Base-by-base conservation (phyloP, 192 early-diverging fungal genomes). In the Lobosporangium transversale region DNA sequence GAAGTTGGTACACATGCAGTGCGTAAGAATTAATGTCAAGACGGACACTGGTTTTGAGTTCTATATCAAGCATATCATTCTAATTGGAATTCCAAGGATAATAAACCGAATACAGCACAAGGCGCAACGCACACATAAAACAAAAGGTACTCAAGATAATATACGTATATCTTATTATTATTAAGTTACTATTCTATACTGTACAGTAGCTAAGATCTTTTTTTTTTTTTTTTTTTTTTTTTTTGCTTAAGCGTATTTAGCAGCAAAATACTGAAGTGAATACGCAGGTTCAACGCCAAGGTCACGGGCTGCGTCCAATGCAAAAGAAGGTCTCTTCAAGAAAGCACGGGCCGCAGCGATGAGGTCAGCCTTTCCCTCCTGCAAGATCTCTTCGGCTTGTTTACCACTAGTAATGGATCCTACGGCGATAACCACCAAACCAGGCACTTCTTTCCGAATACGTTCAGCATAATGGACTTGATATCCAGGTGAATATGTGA, bases 1-100 rank as follows among this genome's bases (percentile, higher is more conserved):
- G 94, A 96, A 73, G 97, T 96, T 23, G 97, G 97, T 63, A 97
- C 97, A 94, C 95, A 94, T 68, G 97, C 97, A 30, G 97, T 99
- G 53, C 87, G 97, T 68, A 96, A 95, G 84, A 98, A 98, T 81
- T 92, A 96, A 56, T 99, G 98, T 79, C 90, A 98, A 98, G 85
- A 86, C 87, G 35, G 96, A 98, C 81, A 92, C 88, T 15, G 94
- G 97, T 79, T 92, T 97, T 78, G 95, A 95, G 71, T 98, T 99
- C 85, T 99, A 99, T 84, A 88, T 9, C 20, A 24, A 32, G 29
- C 10, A 23, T 27, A 52, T 9, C 14, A 51, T 11, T 24, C 2
- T 27, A 9, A 24, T n/a, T n/a, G n/a, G n/a, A n/a, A n/a, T n/a
- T n/a, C n/a, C n/a, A n/a, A n/a, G n/a, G n/a, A n/a, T n/a, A n/a